Base-by-base conservation (phyloP, 495 filamentous ascomycete species). In the Cercophora scortea region DNA sequence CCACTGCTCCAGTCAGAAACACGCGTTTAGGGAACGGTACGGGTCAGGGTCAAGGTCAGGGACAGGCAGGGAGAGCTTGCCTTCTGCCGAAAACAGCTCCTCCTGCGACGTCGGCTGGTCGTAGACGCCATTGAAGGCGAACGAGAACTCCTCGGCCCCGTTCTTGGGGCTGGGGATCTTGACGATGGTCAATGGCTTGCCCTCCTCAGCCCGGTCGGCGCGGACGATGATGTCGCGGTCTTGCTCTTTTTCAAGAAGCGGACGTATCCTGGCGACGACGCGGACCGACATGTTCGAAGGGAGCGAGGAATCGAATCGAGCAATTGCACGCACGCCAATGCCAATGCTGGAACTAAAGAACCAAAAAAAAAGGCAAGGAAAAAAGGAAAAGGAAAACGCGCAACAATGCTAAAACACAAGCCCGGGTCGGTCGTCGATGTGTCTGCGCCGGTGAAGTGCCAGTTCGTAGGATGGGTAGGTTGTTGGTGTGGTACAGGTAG, bases 121-220 rank as follows among this genome's bases (percentile, higher is more conserved):
- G 67, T 96, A 96, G 38, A 96, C 92, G 42, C 87, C 80, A 75
- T 90, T 96, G 79, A 97, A 98, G 32, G 91, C 83, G 62, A 97
- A 98, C 18, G 87, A 86, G 68, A 92, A 98, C 53, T 88, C 84
- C 63, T 98, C 93, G 6, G 79, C 74, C 54, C 87, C 87, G 55
- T 96, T 96, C 72, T 91, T 95, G 0, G 92, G 91, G 67, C 89
- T 97, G 17, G 93, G 93, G 61, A 98, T 95, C 56, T 88, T 85
- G 56, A 98, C 82, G 11, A 90, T 67, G 10, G 81, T 91, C 50
- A 63, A 64, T 6, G 73, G 66, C 56, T 66, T 77, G 9, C 81
- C 79, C 36, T 86, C 80, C 6, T 81, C 78, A 58, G 65, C 67
- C 58, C 67, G 62, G 62, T 80, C 73, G 0, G 85, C 80, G 16